phyloP scores from a whole-genome alignment of 2,329 filamentous ascomycete genomes.

The Botrytis cinerea region DNA sequence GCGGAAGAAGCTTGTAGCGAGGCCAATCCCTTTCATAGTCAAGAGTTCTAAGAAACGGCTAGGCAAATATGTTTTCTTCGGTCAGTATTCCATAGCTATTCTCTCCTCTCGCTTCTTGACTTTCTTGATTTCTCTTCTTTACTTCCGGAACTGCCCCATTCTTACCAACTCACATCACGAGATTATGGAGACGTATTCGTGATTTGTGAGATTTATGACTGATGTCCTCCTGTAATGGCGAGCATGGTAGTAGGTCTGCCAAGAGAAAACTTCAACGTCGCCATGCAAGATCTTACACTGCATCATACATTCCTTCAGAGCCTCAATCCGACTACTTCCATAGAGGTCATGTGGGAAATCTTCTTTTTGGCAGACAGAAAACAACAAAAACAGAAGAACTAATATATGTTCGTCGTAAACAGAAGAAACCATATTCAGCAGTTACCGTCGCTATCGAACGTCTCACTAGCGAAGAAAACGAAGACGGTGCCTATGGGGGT shows the following conservation, averaged over 20 bases:
- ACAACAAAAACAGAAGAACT: slow-evolving; percentile 22
- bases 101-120: background rate
- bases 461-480: slow-evolving; percentile 84
- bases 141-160: slow-evolving; percentile 4
- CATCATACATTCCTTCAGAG: slow-evolving; percentile 15
- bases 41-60: slow-evolving; percentile 11
- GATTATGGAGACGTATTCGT: slow-evolving; percentile 15
- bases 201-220: slow-evolving; percentile 10
- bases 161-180: slow-evolving; percentile 18
- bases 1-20: slow-evolving; percentile 25
- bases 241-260: slow-evolving; percentile 14
- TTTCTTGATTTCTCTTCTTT: slow-evolving; percentile 2
- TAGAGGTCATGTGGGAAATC: slow-evolving; percentile 20
- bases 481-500: slow-evolving; percentile 87
- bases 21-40: slow-evolving; percentile 19
- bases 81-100: slow-evolving; percentile 27
- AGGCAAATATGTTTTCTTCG: slow-evolving; percentile 30
- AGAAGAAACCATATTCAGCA: slow-evolving; percentile 89
- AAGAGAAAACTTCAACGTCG: slow-evolving; percentile 18
- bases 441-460: slow-evolving; percentile 91
- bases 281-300: slow-evolving; percentile 19
- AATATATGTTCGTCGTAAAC: slow-evolving; percentile 23
- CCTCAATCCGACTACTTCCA: slow-evolving; percentile 19
- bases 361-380: slow-evolving; percentile 19
- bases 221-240: slow-evolving; percentile 13